A percentile compares a stretch with the other conserved stretches of the same genome.
Conservation (phyloP, 495 filamentous ascomycete genomes). For the Penicillium flavigenum region DNA sequence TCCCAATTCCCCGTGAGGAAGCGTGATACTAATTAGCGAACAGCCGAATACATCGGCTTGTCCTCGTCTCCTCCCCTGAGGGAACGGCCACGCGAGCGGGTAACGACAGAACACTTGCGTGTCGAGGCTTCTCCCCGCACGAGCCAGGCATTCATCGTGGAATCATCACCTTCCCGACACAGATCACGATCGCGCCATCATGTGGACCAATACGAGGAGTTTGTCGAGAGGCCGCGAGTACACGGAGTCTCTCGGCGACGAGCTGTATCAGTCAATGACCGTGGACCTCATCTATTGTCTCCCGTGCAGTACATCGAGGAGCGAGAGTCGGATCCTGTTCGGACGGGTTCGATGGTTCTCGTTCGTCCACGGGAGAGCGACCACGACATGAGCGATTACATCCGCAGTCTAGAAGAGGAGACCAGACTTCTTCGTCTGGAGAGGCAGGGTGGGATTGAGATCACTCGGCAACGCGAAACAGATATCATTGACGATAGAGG, state of each 20-base stretch:
- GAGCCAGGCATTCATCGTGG: conserved; percentile 32
- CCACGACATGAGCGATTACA: conserved; percentile 58
- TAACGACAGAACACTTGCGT: conserved; percentile 31
- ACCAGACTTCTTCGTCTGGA: conserved; percentile 42
- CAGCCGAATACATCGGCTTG: conserved; percentile 32
- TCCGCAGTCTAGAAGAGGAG: conserved; percentile 55
- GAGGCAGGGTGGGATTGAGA: conserved; percentile 41
- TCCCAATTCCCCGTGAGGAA: neutral
- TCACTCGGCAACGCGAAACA: conserved; percentile 49
- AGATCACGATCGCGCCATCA: conserved; percentile 23
- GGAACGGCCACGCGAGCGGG: conserved; percentile 25
- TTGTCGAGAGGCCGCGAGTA: conserved; percentile 22
- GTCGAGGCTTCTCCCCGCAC: conserved; percentile 32
- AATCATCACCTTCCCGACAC: conserved; percentile 33
- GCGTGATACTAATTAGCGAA: neutral
- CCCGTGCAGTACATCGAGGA: conserved; percentile 31
- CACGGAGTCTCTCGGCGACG: conserved; percentile 33
- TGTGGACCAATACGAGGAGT: conserved; percentile 31
- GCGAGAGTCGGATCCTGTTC: conserved; percentile 48
- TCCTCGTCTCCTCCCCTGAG: conserved; percentile 35
- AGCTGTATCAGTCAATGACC: conserved; percentile 40
- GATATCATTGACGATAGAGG: conserved; percentile 46
- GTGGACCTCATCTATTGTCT: conserved; percentile 36
- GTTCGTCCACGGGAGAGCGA: conserved; percentile 52
- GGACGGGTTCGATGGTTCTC: conserved; percentile 55